A percentile compares a stretch with the other conserved stretches of the same genome.
phyloP scores from a whole-genome alignment of 2,329 filamentous ascomycete species.

The Capronia americana region DNA sequence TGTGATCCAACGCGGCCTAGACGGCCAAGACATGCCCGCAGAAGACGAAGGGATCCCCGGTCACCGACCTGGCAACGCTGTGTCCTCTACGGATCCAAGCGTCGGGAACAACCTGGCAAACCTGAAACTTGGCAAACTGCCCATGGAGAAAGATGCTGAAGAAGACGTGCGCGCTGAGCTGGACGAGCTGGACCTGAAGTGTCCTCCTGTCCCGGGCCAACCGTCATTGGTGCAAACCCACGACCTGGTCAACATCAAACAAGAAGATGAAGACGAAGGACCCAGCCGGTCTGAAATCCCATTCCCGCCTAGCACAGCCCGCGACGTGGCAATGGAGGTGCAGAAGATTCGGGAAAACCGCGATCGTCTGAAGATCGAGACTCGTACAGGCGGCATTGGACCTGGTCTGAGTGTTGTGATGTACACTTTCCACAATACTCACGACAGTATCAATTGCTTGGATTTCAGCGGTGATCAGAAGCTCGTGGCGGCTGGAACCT shows the following conservation, averaged over 20 bases:
- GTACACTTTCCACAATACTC: constrained; percentile 98
- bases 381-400: constrained; percentile 80
- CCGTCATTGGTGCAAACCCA: constrained; percentile 84
- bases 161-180: constrained; percentile 87
- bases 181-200: constrained; percentile 79
- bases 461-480: constrained; percentile 93
- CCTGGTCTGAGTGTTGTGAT: constrained; percentile 88
- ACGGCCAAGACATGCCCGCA: constrained; percentile 63
- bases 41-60: constrained; percentile 74
- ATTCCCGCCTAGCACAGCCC: constrained; percentile 82
- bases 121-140: constrained; percentile 79
- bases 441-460: constrained; percentile 89
- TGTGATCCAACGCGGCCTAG: constrained; percentile 62
- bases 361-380: constrained; percentile 87
- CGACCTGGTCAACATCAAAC: constrained; percentile 79
- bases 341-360: constrained; percentile 92
- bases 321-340: constrained; percentile 93
- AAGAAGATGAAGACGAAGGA: constrained; percentile 84
- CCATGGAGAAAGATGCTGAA: constrained; percentile 81
- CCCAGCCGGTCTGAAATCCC: constrained; percentile 81
- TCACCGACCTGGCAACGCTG: constrained; percentile 69
- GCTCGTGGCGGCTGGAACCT: constrained; percentile 85
- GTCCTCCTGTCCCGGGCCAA: constrained; percentile 73
- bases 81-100: constrained; percentile 62
- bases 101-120: constrained; percentile 63